Evolutionary conservation across 2,329 filamentous ascomycete genomes (phyloP).

Genomic region (Colletotrichum tofieldiae): DNA sequence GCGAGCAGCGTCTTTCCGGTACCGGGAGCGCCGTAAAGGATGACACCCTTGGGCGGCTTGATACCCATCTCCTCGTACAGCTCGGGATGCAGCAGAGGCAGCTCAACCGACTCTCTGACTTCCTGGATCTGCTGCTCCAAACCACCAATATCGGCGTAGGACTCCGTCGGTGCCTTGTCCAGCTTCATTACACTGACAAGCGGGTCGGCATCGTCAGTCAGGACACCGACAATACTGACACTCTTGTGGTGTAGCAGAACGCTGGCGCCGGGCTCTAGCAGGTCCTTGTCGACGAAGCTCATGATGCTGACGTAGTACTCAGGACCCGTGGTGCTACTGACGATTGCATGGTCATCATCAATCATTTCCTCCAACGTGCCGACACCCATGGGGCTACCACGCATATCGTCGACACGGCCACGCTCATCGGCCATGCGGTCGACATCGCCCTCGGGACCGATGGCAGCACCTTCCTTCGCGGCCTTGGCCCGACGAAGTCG

Average conservation of each 20-base stretch:
- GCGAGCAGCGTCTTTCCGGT: constrained; percentile 98
- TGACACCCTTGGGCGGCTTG: constrained; percentile 99
- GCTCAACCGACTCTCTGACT: constrained; percentile 95
- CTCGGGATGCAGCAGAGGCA: constrained; percentile 95
- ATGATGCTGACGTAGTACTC: constrained; percentile 99
- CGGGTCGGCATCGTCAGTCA: constrained; percentile 96
- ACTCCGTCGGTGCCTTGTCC: constrained; percentile 98
- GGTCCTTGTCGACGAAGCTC: constrained; percentile 99
- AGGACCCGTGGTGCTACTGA: constrained; percentile 95
- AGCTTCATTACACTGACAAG: constrained; percentile 99
- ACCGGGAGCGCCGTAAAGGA: constrained; percentile 96
- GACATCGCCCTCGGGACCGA: constrained; percentile 79
- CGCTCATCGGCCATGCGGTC: constrained; percentile 96
- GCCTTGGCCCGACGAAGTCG: constrained; percentile 93
- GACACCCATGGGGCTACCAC: constrained; percentile 98
- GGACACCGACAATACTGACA: constrained; percentile 95
- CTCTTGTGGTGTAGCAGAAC: constrained; percentile 98
- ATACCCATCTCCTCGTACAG: constrained; percentile 99
- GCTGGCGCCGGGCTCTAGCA: constrained; percentile 95
- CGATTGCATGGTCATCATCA: constrained; percentile 98
- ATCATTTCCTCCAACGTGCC: constrained; percentile 99
- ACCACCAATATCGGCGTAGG: constrained; percentile 98
- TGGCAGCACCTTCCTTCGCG: constrained; percentile 78
- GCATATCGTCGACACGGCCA: constrained; percentile 96
- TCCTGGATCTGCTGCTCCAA: constrained; percentile 97